Evolutionary conservation across 106 monocot genomes (phyloP).

Genomic region (Ottelia alismoides): DNA sequence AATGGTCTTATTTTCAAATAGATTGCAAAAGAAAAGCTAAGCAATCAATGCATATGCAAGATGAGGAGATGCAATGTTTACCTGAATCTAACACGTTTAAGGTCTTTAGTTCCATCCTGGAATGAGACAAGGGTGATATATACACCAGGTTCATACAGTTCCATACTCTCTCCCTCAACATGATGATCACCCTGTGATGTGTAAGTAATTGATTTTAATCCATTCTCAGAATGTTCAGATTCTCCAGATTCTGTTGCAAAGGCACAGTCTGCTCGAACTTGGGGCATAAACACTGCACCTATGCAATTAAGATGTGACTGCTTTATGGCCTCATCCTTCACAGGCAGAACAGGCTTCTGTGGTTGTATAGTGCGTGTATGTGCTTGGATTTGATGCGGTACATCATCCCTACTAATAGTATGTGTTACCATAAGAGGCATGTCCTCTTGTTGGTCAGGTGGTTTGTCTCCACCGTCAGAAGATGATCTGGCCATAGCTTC

Average conservation of each 20-base stretch:
- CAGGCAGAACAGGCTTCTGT: too few relatives aligned
- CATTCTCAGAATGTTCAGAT: conserved; percentile 19
- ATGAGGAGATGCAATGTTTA: too few relatives aligned
- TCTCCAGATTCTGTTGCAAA: conserved; percentile 20
- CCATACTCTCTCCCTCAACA: conserved; percentile 81
- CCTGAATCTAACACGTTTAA: conserved; percentile 92
- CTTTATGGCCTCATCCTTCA: not conserved
- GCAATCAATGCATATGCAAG: too few relatives aligned
- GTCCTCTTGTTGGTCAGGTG: too few relatives aligned
- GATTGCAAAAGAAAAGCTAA: too few relatives aligned
- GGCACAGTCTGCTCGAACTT: conserved; percentile 6
- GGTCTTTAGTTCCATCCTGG: conserved; percentile 68
- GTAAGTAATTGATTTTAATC: conserved; percentile 22
- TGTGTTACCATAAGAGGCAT: too few relatives aligned
- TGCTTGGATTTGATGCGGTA: too few relatives aligned
- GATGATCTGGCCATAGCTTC: too few relatives aligned
- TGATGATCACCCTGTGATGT: conserved; percentile 30
- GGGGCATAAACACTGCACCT: conserved; percentile 1
- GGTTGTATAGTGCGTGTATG: too few relatives aligned
- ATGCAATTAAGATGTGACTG: conserved; percentile 1
- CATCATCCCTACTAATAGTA: too few relatives aligned
- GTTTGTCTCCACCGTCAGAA: too few relatives aligned
- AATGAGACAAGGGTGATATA: conserved; percentile 83
- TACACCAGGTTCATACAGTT: conserved; percentile 88
- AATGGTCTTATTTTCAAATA: too few relatives aligned